Evolutionary conservation across 768 basidiomycete species (phyloP).

Genomic region (Zangia roseola): DNA sequence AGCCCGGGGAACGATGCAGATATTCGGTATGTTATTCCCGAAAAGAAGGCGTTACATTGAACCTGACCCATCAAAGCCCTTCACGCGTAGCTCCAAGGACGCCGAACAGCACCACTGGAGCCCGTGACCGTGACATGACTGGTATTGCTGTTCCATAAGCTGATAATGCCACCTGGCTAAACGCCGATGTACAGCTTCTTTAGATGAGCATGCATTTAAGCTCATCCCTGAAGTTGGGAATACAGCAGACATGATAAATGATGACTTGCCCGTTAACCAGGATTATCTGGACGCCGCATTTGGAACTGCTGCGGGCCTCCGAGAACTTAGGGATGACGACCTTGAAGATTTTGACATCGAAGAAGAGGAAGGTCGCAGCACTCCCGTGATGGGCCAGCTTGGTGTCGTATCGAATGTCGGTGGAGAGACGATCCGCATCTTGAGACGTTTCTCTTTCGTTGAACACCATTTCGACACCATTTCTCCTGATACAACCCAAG

Average conservation of each 20-base stretch:
- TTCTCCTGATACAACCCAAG: constrained; percentile 51
- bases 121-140: constrained; percentile 23
- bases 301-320: constrained; percentile 72
- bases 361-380: constrained; percentile 13
- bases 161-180: neutral
- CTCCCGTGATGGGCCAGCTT: constrained; percentile 29
- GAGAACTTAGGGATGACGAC: constrained; percentile 71
- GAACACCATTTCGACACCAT: constrained; percentile 76
- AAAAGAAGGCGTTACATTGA: neutral
- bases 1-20: constrained; percentile 36
- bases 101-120: constrained; percentile 4
- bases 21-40: constrained; percentile 21
- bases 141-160: constrained; percentile 17
- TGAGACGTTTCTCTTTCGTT: constrained; percentile 61
- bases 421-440: constrained; percentile 83
- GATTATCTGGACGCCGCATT: constrained; percentile 88
- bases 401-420: constrained; percentile 61
- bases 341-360: constrained; percentile 59
- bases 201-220: constrained; percentile 83
- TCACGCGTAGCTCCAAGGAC: constrained; percentile 4
- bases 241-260: constrained; percentile 83
- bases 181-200: constrained; percentile 46
- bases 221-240: constrained; percentile 72
- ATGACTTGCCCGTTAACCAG: constrained; percentile 86
- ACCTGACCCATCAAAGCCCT: constrained; percentile 9